Conservation (phyloP, 2,329 filamentous ascomycete species). For the Elsinoe batatas region DNA sequence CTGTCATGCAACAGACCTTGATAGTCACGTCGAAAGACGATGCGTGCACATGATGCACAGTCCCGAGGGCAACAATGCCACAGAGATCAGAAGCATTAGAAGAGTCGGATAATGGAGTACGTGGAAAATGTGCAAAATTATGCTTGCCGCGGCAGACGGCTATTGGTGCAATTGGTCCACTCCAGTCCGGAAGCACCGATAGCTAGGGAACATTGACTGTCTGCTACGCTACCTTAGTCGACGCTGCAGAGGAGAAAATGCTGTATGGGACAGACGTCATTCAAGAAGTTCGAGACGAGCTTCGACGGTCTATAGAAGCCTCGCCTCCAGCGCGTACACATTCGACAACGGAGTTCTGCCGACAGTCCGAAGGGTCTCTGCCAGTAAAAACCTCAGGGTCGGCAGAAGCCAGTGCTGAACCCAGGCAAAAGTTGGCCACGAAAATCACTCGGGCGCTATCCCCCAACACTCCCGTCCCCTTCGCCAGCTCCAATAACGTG, state of each 20-base stretch:
- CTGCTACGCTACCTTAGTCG: too few species aligned
- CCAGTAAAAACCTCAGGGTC: background rate
- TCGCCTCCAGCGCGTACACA: background rate
- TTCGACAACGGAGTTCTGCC: background rate
- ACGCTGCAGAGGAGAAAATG: too few species aligned
- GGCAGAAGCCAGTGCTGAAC: background rate
- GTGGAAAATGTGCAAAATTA: too few species aligned
- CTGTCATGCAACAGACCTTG: too few species aligned
- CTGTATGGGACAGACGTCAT: too few species aligned
- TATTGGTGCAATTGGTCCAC: background rate
- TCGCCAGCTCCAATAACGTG: background rate
- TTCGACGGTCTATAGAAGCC: background rate
- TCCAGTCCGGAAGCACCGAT: background rate
- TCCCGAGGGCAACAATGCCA: too few species aligned
- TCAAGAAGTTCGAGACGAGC: too few species aligned
- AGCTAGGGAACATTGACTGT: too few species aligned
- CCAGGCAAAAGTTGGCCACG: constrained; percentile 2
- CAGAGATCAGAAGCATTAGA: too few species aligned
- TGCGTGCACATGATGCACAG: too few species aligned
- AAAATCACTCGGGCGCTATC: background rate
- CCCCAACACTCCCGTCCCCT: background rate
- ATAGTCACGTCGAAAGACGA: too few species aligned
- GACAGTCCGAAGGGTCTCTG: background rate
- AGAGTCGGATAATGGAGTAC: too few species aligned
- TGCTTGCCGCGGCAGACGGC: background rate